Evolutionary conservation across 495 filamentous ascomycete species (phyloP), one percentile per base, ranked within the genome.

Genomic region (Penicillium roqueforti): DNA sequence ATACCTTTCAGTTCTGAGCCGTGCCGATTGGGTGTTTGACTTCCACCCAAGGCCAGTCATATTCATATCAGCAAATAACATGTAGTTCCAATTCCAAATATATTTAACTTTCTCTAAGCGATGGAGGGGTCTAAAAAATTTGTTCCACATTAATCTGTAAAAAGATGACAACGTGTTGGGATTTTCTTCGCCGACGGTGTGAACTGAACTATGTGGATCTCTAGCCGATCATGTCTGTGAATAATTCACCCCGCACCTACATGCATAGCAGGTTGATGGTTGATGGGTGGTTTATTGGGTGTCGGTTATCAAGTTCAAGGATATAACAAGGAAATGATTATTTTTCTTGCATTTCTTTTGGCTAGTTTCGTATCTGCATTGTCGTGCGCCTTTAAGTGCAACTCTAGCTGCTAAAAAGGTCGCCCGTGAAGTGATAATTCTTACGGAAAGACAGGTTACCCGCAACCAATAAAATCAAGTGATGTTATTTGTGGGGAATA

Each of bases 61-160:
- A 22, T 52, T 34, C 28, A 34, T 44, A 32, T 16, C 16, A n/a
- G 23, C 22, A 29, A 39, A 16, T 23, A 31, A 34, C 36, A 34
- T 31, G 37, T 39, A 22, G 41, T 26, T 52, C 31, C 14, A 52
- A 52, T 52, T 52, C 40, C 50, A 52, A 52, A 52, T 52, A 22
- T 16, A 37, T 40, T 52, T 34, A 11, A 44, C 26, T 52, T 52
- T 25, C 7, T 4, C 9, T 26, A 26, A 37, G 20, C 29, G 50
- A 44, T 6, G 7, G 3, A 40, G 31, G 23, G 23, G 50, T 42
- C 39, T n/a, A 2, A 4, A 26, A 10, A 28, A 19, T 19, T n/a
- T 13, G 22, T 18, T n/a, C n/a, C 42, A 13, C 13, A 26, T 16
- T 22, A 44, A 6, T 28, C 26, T 9, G 26, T 34, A 34, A 1